A percentile compares a stretch with the other conserved stretches of the same genome.
Conservation (phyloP, 163 green algal species). For the Volvox carteri region DNA sequence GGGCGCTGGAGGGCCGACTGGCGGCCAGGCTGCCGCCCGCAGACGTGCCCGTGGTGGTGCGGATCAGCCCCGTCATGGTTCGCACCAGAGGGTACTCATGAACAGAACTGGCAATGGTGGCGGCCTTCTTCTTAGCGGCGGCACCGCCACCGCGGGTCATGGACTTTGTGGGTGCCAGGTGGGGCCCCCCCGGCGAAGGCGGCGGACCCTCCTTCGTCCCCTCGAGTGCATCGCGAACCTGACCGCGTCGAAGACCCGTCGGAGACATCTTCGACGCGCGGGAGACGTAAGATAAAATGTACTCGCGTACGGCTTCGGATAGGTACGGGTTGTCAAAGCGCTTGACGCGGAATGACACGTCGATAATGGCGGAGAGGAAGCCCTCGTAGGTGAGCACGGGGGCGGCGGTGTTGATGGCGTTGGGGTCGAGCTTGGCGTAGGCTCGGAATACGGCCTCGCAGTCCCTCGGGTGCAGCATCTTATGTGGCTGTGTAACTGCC, state of each 20-base stretch:
- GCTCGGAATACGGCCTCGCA: conserved; percentile 52
- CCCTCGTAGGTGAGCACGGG: conserved; percentile 60
- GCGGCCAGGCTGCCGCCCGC: conserved; percentile 50
- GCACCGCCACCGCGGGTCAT: not conserved
- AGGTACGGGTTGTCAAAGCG: conserved; percentile 59
- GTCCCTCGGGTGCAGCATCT: conserved; percentile 62
- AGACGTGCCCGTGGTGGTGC: conserved; percentile 25
- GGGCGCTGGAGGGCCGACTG: conserved; percentile 5
- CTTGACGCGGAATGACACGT: conserved; percentile 52
- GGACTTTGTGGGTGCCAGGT: not conserved
- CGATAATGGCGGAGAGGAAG: conserved; percentile 56
- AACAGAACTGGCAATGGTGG: not conserved
- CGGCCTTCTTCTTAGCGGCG: conserved; percentile 33
- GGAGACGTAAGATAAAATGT: conserved; percentile 54
- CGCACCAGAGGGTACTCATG: conserved; percentile 15
- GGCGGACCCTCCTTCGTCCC: conserved; percentile 33
- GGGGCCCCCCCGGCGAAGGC: not conserved
- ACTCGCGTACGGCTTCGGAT: conserved; percentile 58
- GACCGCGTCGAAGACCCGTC: conserved; percentile 39
- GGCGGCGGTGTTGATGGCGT: conserved; percentile 44
- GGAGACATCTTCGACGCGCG: conserved; percentile 46
- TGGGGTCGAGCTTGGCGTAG: conserved; percentile 37
- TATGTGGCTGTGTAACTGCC: conserved; percentile 44
- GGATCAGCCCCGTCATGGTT: conserved; percentile 12
- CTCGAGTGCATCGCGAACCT: conserved; percentile 38